A percentile compares a stretch with the other conserved stretches of the same genome.
Conservation (phyloP, 2,329 filamentous ascomycete genomes). For the Aspergillus japonicus region DNA sequence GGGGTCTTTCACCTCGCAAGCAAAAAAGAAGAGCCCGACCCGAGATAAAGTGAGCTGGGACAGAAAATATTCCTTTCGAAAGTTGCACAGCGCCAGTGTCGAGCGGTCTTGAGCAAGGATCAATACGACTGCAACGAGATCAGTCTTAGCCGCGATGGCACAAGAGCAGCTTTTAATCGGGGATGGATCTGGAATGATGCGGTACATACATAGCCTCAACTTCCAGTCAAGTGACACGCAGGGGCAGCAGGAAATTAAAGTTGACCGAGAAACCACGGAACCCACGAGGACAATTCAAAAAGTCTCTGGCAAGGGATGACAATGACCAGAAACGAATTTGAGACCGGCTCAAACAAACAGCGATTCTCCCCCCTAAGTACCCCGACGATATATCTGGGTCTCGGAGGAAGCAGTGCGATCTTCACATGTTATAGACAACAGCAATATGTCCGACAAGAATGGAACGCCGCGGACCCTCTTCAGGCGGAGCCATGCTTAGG, state of each 20-base stretch:
- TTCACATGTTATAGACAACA: constrained; percentile 14
- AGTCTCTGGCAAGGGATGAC: constrained; percentile 1
- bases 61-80: background rate
- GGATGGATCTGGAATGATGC: background rate
- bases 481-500: background rate
- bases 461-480: constrained; percentile 2
- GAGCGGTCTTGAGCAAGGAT: background rate
- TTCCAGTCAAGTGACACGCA: constrained; percentile 1
- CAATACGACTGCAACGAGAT: background rate
- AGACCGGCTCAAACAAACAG: background rate
- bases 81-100: background rate
- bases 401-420: background rate
- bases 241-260: background rate
- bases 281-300: constrained; percentile 2
- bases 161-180: background rate
- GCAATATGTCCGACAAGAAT: background rate
- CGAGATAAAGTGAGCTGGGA: constrained; percentile 2
- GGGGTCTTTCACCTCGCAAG: background rate
- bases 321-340: background rate
- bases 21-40: background rate
- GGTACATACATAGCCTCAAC: constrained; percentile 4
- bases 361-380: background rate
- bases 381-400: constrained; percentile 5
- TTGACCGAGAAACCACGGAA: constrained; percentile 8
- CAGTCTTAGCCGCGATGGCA: background rate